Percentiles rank a stretch among this genome's conserved stretches.
phyloP scores from a whole-genome alignment of 2,329 filamentous ascomycete genomes.

The Diaporthe vaccinii region DNA sequence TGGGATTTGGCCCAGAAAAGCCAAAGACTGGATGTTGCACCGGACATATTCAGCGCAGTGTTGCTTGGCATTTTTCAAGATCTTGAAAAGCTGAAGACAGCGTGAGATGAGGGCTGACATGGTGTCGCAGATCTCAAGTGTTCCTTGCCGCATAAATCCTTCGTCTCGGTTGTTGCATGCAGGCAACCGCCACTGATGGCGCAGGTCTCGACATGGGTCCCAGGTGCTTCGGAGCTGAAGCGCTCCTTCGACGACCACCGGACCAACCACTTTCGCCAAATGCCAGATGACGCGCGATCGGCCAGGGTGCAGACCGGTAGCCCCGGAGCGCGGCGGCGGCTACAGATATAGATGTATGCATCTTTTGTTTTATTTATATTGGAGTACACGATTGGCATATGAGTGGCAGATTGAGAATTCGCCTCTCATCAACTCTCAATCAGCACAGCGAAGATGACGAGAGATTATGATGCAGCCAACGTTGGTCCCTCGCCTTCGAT shows the following conservation, averaged over 20 bases:
- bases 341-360: not conserved
- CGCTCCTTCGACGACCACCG: slow-evolving; percentile 1
- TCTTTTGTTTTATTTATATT: not conserved
- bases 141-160: not conserved
- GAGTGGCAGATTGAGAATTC: not conserved
- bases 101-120: not conserved
- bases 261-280: not conserved
- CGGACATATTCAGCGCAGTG: not conserved
- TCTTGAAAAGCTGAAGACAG: not conserved
- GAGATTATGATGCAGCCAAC: not conserved
- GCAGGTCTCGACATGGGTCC: not conserved
- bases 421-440: not conserved
- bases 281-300: not conserved
- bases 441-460: not conserved
- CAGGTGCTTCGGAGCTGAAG: not conserved
- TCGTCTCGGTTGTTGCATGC: not conserved
- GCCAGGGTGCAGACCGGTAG: not conserved
- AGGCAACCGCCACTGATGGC: not conserved
- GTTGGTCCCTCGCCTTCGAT: too few species aligned
- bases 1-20: not conserved
- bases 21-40: not conserved
- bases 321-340: not conserved
- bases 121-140: not conserved
- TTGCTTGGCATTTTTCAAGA: not conserved
- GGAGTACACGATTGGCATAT: too few species aligned